Evolutionary conservation across 2,329 filamentous ascomycete genomes (phyloP).

Genomic region (Hymenoscyphus albidus): DNA sequence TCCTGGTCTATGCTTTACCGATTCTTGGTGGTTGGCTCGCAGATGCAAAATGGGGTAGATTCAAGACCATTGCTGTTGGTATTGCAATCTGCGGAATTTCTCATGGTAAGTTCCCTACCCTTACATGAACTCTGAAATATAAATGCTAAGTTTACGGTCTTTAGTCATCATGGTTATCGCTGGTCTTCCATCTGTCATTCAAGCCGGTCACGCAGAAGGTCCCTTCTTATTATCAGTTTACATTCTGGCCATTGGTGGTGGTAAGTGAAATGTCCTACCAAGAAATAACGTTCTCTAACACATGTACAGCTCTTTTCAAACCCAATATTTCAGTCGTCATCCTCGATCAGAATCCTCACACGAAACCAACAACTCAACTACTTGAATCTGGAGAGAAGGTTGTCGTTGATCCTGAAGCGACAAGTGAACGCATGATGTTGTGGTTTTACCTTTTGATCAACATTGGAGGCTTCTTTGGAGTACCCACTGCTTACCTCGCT

Average conservation of each 20-base stretch:
- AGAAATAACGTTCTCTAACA: conserved; percentile 48
- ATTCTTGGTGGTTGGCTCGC: conserved; percentile 52
- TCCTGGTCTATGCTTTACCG: conserved; percentile 48
- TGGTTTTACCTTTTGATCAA: conserved; percentile 69
- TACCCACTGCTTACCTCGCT: conserved; percentile 41
- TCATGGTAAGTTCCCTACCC: conserved; percentile 36
- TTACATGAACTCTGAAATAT: too few species aligned
- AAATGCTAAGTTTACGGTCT: neutral
- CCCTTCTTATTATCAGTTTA: conserved; percentile 31
- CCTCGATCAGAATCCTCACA: conserved; percentile 51
- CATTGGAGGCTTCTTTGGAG: conserved; percentile 52
- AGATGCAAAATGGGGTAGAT: conserved; percentile 63
- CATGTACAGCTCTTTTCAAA: conserved; percentile 68
- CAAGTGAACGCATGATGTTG: conserved; percentile 44
- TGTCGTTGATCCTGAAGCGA: conserved; percentile 56
- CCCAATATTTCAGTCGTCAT: conserved; percentile 62
- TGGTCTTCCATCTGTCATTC: conserved; percentile 55
- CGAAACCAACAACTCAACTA: conserved; percentile 41
- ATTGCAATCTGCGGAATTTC: conserved; percentile 55
- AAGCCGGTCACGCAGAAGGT: conserved; percentile 61
- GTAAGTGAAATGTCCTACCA: conserved; percentile 45
- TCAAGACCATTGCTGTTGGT: conserved; percentile 52
- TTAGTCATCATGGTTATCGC: conserved; percentile 55
- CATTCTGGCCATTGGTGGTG: conserved; percentile 29
- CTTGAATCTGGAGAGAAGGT: conserved; percentile 54